These are phyloP conservation scores for Plantago lanceolata DNA, from an alignment of 305 asterid genomes.

Conservation along the genomic window DNA sequence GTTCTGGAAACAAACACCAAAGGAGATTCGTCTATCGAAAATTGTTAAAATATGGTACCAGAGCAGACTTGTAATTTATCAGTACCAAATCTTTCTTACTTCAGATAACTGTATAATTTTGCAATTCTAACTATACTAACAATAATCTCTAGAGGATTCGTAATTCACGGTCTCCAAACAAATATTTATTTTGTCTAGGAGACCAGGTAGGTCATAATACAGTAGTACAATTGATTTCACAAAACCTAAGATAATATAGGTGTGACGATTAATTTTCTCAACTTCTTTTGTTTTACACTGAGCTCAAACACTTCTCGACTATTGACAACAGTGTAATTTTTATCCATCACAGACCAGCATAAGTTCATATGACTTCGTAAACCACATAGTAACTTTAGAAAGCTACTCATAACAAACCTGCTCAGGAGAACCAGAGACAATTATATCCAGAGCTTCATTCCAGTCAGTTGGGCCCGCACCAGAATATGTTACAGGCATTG, in stretches of 20 bases:
- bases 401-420: conserved; percentile 50
- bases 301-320: neutral
- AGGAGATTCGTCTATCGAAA: neutral
- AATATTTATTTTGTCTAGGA: neutral
- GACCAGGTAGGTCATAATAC: conserved; percentile 1
- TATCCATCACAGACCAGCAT: conserved; percentile 3
- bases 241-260: neutral
- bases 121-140: neutral
- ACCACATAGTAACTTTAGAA: neutral
- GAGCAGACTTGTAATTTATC: no score
- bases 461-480: conserved; percentile 81
- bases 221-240: neutral
- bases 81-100: no score
- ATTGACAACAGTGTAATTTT: neutral
- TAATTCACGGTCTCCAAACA: neutral
- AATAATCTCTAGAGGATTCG: neutral
- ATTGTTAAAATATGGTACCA: no score
- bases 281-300: neutral
- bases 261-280: neutral
- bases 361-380: conserved; percentile 17
- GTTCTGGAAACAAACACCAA: neutral
- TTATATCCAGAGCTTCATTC: conserved; percentile 90
- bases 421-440: conserved; percentile 84
- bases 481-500: conserved; percentile 47
- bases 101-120: no score